Percentiles rank a stretch among this genome's conserved stretches.
Evolutionary conservation across 495 filamentous ascomycete species (phyloP).

Genomic region (Monascus purpureus): DNA sequence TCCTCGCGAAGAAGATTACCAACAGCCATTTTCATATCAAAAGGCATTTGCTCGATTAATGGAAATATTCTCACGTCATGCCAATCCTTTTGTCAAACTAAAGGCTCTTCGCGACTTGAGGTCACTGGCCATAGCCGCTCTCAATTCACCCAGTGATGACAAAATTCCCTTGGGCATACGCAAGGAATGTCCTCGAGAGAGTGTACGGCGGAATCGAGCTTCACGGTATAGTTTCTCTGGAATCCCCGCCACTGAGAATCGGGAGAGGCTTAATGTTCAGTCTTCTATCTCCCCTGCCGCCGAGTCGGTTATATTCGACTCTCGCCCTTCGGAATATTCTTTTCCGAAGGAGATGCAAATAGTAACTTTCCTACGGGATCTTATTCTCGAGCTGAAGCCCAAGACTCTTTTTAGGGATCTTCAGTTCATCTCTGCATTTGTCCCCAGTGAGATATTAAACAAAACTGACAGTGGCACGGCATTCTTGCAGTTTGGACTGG

Average conservation of each 20-base stretch:
- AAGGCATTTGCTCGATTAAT: conserved; percentile 67
- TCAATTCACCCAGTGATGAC: conserved; percentile 39
- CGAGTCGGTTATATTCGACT: conserved; percentile 25
- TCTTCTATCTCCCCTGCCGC: conserved; percentile 13
- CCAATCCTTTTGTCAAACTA: conserved; percentile 77
- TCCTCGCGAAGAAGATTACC: conserved; percentile 3
- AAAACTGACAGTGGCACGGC: conserved; percentile 79
- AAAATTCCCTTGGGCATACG: conserved; percentile 16
- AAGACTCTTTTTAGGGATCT: conserved; percentile 89
- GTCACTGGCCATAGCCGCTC: conserved; percentile 62
- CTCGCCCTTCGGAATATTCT: conserved; percentile 22
- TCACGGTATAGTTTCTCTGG: conserved; percentile 26
- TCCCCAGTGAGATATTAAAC: conserved; percentile 67
- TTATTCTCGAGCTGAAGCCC: conserved; percentile 70
- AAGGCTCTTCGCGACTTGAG: conserved; percentile 73
- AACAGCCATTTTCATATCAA: conserved; percentile 48
- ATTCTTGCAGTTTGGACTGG: conserved; percentile 87
- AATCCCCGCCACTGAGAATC: conserved; percentile 3
- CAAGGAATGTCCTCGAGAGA: conserved; percentile 12
- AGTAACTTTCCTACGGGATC: conserved; percentile 59
- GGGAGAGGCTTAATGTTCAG: conserved; percentile 8
- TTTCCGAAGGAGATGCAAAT: conserved; percentile 44
- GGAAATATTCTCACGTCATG: conserved; percentile 77
- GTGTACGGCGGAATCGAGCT: conserved; percentile 8
- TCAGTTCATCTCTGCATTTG: conserved; percentile 89